A percentile compares a stretch with the other conserved stretches of the same genome.
These are phyloP conservation scores for Exophiala phaeomuriformis DNA, from an alignment of 2,329 filamentous ascomycete genomes.

Conservation along the genomic window DNA sequence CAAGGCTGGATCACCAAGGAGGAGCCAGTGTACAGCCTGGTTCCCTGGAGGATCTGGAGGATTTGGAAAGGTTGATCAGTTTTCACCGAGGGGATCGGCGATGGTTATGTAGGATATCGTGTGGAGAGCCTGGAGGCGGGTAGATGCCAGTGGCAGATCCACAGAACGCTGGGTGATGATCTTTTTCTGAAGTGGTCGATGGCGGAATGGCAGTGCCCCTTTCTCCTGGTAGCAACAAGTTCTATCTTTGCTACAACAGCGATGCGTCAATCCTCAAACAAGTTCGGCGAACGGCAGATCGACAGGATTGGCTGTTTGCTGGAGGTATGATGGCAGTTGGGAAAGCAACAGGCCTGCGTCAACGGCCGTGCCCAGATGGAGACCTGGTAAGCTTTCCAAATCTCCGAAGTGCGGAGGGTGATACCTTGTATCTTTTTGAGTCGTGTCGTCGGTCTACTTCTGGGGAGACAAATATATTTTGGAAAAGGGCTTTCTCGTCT, in stretches of 20 bases:
- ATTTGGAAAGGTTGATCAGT: conserved; percentile 12
- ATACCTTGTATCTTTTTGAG: neutral
- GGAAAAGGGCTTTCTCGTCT: conserved; percentile 4
- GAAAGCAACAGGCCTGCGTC: neutral
- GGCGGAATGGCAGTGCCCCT: conserved; percentile 22
- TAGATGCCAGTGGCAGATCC: conserved; percentile 16
- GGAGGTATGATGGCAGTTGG: conserved; percentile 1
- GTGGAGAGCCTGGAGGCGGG: conserved; percentile 18
- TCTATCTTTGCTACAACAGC: conserved; percentile 4
- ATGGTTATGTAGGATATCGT: conserved; percentile 23
- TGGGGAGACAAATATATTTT: neutral
- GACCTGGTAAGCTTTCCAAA: neutral
- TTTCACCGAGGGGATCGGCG: conserved; percentile 21
- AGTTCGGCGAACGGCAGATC: conserved; percentile 26
- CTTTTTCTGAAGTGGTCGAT: conserved; percentile 22
- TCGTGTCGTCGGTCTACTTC: neutral
- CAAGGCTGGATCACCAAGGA: conserved; percentile 1
- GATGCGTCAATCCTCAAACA: conserved; percentile 14
- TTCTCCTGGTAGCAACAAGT: conserved; percentile 18
- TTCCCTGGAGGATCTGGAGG: conserved; percentile 8
- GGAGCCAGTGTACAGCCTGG: conserved; percentile 9
- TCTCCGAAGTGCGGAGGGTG: neutral
- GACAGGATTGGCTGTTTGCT: conserved; percentile 16
- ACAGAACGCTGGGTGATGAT: conserved; percentile 17
- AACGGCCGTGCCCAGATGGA: conserved; percentile 8